Conservation (phyloP, 768 basidiomycete genomes). For the Lepiota venenata region DNA sequence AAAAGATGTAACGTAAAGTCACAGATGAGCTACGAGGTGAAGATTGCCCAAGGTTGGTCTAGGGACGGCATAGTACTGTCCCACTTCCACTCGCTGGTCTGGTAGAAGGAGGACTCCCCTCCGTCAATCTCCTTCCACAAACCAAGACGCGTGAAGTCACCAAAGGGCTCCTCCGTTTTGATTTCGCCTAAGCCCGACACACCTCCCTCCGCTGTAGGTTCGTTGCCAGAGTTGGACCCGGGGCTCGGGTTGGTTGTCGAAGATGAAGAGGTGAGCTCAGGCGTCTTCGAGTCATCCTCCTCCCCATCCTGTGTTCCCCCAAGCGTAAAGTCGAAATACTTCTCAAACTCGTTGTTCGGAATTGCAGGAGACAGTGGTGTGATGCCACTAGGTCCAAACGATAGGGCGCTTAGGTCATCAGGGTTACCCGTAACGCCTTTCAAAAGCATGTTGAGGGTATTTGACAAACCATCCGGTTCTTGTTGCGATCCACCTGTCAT, state of each 20-base stretch:
- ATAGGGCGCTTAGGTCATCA: conserved; percentile 21
- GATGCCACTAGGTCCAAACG: conserved; percentile 29
- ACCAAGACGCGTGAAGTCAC: conserved; percentile 55
- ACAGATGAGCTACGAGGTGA: conserved; percentile 45
- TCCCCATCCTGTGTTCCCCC: conserved; percentile 50
- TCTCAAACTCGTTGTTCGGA: conserved; percentile 47
- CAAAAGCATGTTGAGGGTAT: conserved; percentile 60
- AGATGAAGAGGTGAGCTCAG: conserved; percentile 66
- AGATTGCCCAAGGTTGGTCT: conserved; percentile 76
- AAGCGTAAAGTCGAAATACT: conserved; percentile 71
- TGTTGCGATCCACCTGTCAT: conserved; percentile 32
- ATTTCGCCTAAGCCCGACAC: conserved; percentile 32
- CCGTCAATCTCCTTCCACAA: conserved; percentile 71
- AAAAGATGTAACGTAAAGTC: conserved; percentile 30
- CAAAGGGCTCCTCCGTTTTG: conserved; percentile 47
- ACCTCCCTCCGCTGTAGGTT: conserved; percentile 4
- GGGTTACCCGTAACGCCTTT: conserved; percentile 38
- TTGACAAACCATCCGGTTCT: conserved; percentile 50
- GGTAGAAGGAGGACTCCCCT: conserved; percentile 70
- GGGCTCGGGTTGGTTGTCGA: conserved; percentile 78
- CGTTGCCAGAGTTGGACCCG: conserved; percentile 50
- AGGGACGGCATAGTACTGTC: conserved; percentile 60
- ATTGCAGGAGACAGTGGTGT: conserved; percentile 21
- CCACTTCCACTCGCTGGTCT: conserved; percentile 66
- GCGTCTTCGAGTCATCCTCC: conserved; percentile 65